Evolutionary conservation across 2,329 filamentous ascomycete genomes (phyloP).

Genomic region (Trichoderma brevicompactum): DNA sequence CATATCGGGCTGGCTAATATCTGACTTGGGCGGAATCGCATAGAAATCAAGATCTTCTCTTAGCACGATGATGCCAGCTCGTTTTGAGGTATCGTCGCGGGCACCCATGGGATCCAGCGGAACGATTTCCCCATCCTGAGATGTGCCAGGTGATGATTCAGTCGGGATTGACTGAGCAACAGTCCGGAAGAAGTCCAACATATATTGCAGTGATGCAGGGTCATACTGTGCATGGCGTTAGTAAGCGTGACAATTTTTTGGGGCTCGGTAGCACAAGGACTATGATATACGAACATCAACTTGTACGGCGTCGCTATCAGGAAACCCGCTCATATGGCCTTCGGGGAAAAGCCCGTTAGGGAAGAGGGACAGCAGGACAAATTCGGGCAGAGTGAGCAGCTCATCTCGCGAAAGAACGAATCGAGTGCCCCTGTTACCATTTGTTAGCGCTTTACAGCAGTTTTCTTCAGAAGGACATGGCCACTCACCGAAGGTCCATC

Average conservation of each 20-base stretch:
- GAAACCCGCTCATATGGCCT: constrained; percentile 90
- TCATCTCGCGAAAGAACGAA: constrained; percentile 96
- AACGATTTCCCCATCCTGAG: constrained; percentile 64
- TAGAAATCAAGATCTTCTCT: constrained; percentile 98
- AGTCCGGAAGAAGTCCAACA: constrained; percentile 97
- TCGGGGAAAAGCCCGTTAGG: constrained; percentile 98
- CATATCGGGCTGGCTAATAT: constrained; percentile 89
- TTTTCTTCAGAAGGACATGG: neutral
- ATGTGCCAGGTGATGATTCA: constrained; percentile 68
- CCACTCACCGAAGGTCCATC: constrained; percentile 82
- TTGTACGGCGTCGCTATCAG: constrained; percentile 92
- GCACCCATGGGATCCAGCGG: constrained; percentile 73
- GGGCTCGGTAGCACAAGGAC: neutral
- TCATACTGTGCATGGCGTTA: constrained; percentile 74
- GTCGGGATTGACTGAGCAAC: constrained; percentile 95
- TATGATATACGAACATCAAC: constrained; percentile 79
- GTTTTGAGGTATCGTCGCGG: constrained; percentile 79
- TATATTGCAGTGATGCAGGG: constrained; percentile 93
- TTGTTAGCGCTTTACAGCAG: constrained; percentile 36
- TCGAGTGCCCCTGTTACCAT: constrained; percentile 72
- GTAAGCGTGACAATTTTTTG: neutral
- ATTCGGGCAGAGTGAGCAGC: constrained; percentile 92
- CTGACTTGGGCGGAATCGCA: constrained; percentile 81
- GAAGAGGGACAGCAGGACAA: constrained; percentile 95
- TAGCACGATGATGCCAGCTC: constrained; percentile 95